Percentiles rank a stretch among this genome's conserved stretches.
Conservation (phyloP, 805 yeast genomes). For the Alloascoidea hylecoeti region DNA sequence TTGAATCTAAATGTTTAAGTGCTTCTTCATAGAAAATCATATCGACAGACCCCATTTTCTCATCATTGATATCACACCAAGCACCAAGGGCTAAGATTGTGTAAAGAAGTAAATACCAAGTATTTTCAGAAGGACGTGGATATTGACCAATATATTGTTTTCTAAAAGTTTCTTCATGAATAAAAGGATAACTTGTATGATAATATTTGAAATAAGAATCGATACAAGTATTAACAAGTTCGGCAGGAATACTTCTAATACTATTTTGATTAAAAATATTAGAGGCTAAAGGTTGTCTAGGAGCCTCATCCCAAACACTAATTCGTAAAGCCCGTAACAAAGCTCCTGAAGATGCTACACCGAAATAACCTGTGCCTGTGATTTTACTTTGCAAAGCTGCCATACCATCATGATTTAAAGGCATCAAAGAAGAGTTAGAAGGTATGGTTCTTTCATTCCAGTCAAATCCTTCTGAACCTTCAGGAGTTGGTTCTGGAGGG, state of each 20-base stretch:
- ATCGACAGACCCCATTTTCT: constrained; percentile 14
- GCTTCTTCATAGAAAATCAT: constrained; percentile 46
- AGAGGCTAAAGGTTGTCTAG: background rate
- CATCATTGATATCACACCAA: constrained; percentile 30
- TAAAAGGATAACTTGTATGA: constrained; percentile 48
- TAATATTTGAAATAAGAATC: constrained; percentile 42
- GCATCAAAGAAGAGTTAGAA: constrained; percentile 11
- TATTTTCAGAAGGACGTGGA: constrained; percentile 25
- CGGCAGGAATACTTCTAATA: constrained; percentile 1
- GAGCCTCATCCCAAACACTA: constrained; percentile 13
- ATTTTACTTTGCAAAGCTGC: constrained; percentile 38
- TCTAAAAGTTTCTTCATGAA: constrained; percentile 39
- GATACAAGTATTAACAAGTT: constrained; percentile 18
- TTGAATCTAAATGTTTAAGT: constrained; percentile 25
- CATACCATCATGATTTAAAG: constrained; percentile 67
- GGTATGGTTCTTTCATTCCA: constrained; percentile 39
- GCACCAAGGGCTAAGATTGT: constrained; percentile 55
- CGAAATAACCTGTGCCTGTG: constrained; percentile 49
- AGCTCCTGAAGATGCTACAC: constrained; percentile 47
- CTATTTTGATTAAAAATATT: constrained; percentile 4
- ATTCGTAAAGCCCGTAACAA: constrained; percentile 32
- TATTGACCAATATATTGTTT: constrained; percentile 27
- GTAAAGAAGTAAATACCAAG: constrained; percentile 40
- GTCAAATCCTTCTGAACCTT: constrained; percentile 38
- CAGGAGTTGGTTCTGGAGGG: constrained; percentile 23